Evolutionary conservation across 2,329 filamentous ascomycete genomes (phyloP).

Genomic region (Trichoderma sp.): DNA sequence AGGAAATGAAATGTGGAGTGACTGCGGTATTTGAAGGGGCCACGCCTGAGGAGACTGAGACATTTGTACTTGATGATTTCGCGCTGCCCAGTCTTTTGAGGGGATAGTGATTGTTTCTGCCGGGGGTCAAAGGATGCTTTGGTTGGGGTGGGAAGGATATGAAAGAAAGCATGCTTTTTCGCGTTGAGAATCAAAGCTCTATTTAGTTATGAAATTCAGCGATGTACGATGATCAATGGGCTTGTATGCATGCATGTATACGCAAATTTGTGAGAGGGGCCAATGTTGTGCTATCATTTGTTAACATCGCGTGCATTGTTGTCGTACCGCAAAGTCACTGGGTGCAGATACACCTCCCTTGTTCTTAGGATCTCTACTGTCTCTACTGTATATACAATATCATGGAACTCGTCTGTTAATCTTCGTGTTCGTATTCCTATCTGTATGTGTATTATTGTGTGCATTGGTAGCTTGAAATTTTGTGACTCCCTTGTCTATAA

Average conservation of each 20-base stretch:
- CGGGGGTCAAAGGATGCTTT: slow-evolving; percentile 9
- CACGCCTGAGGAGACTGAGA: slow-evolving; percentile 1
- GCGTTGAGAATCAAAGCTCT: slow-evolving; percentile 26
- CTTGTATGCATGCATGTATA: background rate
- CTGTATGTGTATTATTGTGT: background rate
- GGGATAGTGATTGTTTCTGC: background rate
- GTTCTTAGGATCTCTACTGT: background rate
- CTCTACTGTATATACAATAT: background rate
- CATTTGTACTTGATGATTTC: slow-evolving; percentile 16
- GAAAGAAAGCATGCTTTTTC: slow-evolving; percentile 23
- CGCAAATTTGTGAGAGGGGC: background rate
- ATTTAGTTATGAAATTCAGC: slow-evolving; percentile 21
- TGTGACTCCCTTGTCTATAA: background rate
- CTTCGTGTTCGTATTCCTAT: background rate
- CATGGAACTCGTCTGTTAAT: background rate
- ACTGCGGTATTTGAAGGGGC: background rate
- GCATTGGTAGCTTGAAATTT: too few species aligned
- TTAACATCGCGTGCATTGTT: background rate
- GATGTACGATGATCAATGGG: slow-evolving; percentile 15
- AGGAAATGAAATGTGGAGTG: slow-evolving; percentile 15
- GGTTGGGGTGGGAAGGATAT: background rate
- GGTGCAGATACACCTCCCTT: too few species aligned
- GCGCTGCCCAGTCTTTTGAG: slow-evolving; percentile 3
- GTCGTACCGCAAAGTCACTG: background rate
- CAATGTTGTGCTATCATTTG: too few species aligned